Conservation (phyloP, 257 asterid species). For the Solanum corneliomulleri region DNA sequence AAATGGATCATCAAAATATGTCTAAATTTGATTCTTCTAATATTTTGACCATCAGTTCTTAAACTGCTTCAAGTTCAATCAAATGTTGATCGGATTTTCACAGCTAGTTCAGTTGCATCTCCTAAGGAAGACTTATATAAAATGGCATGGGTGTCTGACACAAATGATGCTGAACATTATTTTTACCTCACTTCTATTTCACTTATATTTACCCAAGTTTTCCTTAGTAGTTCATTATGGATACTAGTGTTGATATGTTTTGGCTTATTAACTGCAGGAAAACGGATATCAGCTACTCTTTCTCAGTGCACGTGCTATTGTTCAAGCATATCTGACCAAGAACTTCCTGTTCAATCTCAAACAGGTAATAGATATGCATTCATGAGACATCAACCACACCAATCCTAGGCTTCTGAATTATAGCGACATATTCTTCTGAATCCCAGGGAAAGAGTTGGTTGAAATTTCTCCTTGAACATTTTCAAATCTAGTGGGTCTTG, state of each 20-base stretch:
- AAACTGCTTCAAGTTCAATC: not conserved
- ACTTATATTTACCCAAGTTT: not conserved
- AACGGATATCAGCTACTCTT: conserved; percentile 95
- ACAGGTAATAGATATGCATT: conserved; percentile 45
- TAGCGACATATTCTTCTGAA: not conserved
- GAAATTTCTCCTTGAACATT: not conserved
- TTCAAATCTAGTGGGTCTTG: not conserved
- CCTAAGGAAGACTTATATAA: not conserved
- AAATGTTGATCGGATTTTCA: not conserved
- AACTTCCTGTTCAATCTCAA: conserved; percentile 84
- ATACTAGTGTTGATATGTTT: not conserved
- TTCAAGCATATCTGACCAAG: conserved; percentile 88
- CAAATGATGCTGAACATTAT: not conserved
- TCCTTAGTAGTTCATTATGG: not conserved
- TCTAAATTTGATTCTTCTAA: not conserved
- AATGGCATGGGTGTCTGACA: not conserved
- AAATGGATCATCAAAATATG: not conserved
- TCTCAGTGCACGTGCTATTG: conserved; percentile 97
- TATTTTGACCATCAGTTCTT: not conserved
- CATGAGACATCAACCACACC: not conserved
- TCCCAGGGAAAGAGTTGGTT: not conserved
- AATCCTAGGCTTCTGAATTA: not conserved
- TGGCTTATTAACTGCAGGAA: conserved; percentile 39
- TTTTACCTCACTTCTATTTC: not conserved
- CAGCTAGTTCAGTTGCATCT: not conserved